These are phyloP conservation scores for Ophiostoma novo-ulmi DNA, from an alignment of 2,329 filamentous ascomycete species.

Conservation along the genomic window DNA sequence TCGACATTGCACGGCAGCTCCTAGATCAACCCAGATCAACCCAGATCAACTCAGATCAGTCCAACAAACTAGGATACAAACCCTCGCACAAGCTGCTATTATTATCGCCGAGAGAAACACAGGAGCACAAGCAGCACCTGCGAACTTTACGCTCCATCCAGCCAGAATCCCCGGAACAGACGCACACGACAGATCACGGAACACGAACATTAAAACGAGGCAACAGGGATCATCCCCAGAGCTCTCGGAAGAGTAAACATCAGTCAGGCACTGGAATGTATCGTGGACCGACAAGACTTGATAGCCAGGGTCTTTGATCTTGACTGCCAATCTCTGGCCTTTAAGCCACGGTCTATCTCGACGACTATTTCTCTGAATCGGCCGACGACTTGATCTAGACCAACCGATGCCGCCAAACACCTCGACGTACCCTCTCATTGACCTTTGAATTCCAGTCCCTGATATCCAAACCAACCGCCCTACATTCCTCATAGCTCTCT, in stretches of 20 bases:
- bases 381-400: neutral
- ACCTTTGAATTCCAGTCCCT: neutral
- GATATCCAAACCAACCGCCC: neutral
- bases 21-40: neutral
- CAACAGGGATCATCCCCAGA: neutral
- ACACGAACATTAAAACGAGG: neutral
- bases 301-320: neutral
- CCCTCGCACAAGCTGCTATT: neutral
- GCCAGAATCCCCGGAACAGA: neutral
- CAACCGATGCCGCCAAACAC: neutral
- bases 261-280: neutral
- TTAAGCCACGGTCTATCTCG: neutral
- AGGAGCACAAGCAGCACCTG: neutral
- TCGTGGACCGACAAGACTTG: neutral
- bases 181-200: neutral
- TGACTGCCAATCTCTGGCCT: neutral
- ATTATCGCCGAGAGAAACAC: conserved; percentile 1
- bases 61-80: neutral
- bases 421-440: neutral
- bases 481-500: neutral
- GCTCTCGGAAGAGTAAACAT: neutral
- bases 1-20: neutral
- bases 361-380: neutral
- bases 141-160: neutral
- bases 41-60: neutral